Conservation (phyloP, 225 moss, liverwort and hornwort species). For the Sphagnum tenellum region DNA sequence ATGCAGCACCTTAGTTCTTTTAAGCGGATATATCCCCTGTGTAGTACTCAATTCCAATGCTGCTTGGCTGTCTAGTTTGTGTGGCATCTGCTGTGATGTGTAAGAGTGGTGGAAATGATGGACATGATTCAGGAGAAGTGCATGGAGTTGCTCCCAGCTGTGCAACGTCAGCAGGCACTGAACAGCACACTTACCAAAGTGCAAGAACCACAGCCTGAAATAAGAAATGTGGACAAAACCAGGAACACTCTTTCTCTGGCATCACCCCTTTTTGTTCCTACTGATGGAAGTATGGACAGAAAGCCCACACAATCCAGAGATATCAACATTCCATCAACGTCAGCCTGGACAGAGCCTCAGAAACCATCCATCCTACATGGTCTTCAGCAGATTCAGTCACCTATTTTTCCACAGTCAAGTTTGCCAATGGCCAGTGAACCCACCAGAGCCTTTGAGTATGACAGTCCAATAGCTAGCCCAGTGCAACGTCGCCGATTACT, state of each 20-base stretch:
- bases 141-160: slow-evolving; percentile 72
- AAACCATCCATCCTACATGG: slow-evolving; percentile 51
- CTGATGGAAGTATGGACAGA: slow-evolving; percentile 13
- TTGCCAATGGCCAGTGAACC: slow-evolving; percentile 23
- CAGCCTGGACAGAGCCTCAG: slow-evolving; percentile 53
- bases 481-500: slow-evolving; percentile 43
- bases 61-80: too few species aligned
- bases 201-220: slow-evolving; percentile 25
- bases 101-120: background rate
- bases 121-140: slow-evolving; percentile 60
- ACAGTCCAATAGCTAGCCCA: slow-evolving; percentile 24
- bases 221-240: slow-evolving; percentile 33
- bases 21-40: too few species aligned
- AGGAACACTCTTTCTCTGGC: slow-evolving; percentile 26
- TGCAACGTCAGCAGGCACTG: slow-evolving; percentile 64
- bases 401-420: slow-evolving; percentile 24
- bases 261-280: slow-evolving; percentile 41
- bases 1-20: too few species aligned
- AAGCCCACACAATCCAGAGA: slow-evolving; percentile 41
- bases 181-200: slow-evolving; percentile 29
- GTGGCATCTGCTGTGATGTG: too few species aligned
- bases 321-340: slow-evolving; percentile 44
- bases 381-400: slow-evolving; percentile 23
- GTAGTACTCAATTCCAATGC: too few species aligned
- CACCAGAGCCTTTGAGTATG: slow-evolving; percentile 22